Conservation (phyloP, 2,329 filamentous ascomycete species). For the Neocucurbitaria cava region DNA sequence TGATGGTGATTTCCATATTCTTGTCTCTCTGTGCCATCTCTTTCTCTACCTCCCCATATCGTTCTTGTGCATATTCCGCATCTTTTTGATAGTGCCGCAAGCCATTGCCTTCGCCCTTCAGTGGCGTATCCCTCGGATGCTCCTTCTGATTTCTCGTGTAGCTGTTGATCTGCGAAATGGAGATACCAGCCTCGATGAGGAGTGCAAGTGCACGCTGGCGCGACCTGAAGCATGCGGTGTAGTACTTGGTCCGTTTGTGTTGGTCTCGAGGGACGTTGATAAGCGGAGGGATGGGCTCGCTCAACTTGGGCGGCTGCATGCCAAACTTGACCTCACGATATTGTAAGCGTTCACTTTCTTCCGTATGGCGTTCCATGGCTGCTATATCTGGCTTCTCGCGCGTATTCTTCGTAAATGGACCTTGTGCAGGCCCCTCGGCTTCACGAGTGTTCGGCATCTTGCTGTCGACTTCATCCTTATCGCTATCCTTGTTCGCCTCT, state of each 20-base stretch:
- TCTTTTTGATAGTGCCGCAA: conserved; percentile 37
- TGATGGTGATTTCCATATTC: conserved; percentile 36
- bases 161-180: conserved; percentile 33
- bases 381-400: conserved; percentile 34
- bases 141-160: conserved; percentile 32
- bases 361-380: conserved; percentile 27
- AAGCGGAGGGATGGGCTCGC: conserved; percentile 33
- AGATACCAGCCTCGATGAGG: conserved; percentile 41
- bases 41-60: conserved; percentile 21
- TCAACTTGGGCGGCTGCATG: conserved; percentile 32
- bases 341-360: conserved; percentile 39
- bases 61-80: conserved; percentile 23
- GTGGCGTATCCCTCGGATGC: conserved; percentile 31
- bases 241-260: conserved; percentile 31
- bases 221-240: conserved; percentile 40
- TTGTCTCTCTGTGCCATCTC: conserved; percentile 19
- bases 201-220: conserved; percentile 40
- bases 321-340: conserved; percentile 44
- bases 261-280: conserved; percentile 40
- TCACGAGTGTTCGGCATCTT: background rate
- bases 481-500: background rate
- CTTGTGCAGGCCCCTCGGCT: conserved; percentile 19
- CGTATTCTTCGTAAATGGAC: conserved; percentile 26
- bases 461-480: background rate
- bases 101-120: conserved; percentile 20